A percentile compares a stretch with the other conserved stretches of the same genome.
Conservation (phyloP, 2,329 filamentous ascomycete genomes). For the Trichoderma brevicompactum region DNA sequence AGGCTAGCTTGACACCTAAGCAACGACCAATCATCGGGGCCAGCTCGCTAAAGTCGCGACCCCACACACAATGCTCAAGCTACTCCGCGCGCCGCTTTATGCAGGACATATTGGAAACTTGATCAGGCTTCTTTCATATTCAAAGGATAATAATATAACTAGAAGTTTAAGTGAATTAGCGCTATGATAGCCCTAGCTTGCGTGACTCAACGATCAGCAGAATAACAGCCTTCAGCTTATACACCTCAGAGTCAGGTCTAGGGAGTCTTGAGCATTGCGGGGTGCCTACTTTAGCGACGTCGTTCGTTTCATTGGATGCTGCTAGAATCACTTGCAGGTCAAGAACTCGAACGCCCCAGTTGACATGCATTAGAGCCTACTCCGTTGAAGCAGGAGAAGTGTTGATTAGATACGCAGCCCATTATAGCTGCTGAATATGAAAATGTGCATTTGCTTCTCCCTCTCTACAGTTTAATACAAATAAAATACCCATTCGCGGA, state of each 20-base stretch:
- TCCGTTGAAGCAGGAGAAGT: too few relatives aligned
- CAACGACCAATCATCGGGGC: neutral
- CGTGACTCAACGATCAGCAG: too few relatives aligned
- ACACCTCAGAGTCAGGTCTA: neutral
- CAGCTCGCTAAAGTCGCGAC: neutral
- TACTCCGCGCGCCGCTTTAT: neutral
- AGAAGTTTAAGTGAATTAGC: neutral
- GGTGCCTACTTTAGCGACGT: neutral
- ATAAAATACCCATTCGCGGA: too few relatives aligned
- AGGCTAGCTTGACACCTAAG: neutral
- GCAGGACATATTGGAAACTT: too few relatives aligned
- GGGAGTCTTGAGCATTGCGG: neutral
- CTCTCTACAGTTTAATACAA: too few relatives aligned
- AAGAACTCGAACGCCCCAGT: too few relatives aligned
- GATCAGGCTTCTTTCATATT: too few relatives aligned
- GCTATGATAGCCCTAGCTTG: neutral
- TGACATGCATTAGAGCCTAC: too few relatives aligned
- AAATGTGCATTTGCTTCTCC: too few relatives aligned
- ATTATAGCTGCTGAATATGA: too few relatives aligned
- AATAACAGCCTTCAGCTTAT: neutral
- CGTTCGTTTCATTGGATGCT: neutral
- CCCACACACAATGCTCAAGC: neutral
- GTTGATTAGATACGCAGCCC: too few relatives aligned
- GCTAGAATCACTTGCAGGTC: neutral
- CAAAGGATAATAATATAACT: too few relatives aligned